phyloP scores from a whole-genome alignment of 306 rosid species.

The Astragalus glycyphyllos region DNA sequence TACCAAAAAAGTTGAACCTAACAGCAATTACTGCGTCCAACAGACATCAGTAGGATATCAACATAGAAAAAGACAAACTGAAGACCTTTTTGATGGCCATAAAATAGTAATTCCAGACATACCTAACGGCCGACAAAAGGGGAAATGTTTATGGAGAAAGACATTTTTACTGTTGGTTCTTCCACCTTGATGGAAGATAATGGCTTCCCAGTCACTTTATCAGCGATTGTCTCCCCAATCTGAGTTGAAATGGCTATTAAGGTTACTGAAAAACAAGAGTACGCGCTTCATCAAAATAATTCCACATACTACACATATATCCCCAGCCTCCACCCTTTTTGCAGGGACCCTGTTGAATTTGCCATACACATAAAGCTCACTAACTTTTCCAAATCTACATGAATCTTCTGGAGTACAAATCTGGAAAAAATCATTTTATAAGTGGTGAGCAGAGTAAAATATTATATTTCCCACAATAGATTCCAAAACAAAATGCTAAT shows the following conservation, averaged over 20 bases:
- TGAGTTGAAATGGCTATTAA: slow-evolving; percentile 39
- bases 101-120: slow-evolving; percentile 41
- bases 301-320: slow-evolving; percentile 98
- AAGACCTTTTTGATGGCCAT: not conserved
- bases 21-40: slow-evolving; percentile 26
- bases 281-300: slow-evolving; percentile 43
- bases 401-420: slow-evolving; percentile 91
- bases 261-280: slow-evolving; percentile 23
- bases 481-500: slow-evolving; percentile 7
- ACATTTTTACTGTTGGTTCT: slow-evolving; percentile 98
- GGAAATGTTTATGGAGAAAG: slow-evolving; percentile 89
- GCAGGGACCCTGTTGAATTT: slow-evolving; percentile 85
- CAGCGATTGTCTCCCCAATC: slow-evolving; percentile 99
- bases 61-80: slow-evolving; percentile 15
- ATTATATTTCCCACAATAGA: not conserved
- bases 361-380: slow-evolving; percentile 94
- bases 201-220: slow-evolving; percentile 75
- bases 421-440: slow-evolving; percentile 52
- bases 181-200: slow-evolving; percentile 96
- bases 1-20: slow-evolving; percentile 34
- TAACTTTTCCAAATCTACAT: slow-evolving; percentile 80
- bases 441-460: slow-evolving; percentile 2
- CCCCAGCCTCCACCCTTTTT: slow-evolving; percentile 89
- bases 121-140: slow-evolving; percentile 99
- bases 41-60: slow-evolving; percentile 38